Base-by-base conservation (phyloP, 2,329 filamentous ascomycete genomes). In the Botrytis fragariae region DNA sequence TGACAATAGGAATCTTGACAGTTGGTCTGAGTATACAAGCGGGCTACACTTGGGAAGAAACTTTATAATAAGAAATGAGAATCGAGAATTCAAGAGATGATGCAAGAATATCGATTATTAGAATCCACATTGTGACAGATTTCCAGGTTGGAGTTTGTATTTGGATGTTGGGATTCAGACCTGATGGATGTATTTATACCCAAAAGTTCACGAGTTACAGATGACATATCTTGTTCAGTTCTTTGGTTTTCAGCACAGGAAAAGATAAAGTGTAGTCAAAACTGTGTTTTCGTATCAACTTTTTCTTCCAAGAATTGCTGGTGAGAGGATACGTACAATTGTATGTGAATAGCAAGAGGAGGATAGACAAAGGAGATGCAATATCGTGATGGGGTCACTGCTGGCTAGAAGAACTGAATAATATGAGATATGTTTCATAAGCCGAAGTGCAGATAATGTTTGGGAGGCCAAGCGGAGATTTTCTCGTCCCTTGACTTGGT, bases 61-160 rank as follows among this genome's bases (percentile, higher is more conserved):
- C 16, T 3, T n/a, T n/a, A 16, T 51, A 16, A 51, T 51, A 0
- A 25, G 9, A 51, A 25, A 12, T 51, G 45, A 51, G 5, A 7
- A 25, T 0, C 25, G 45, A 2, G 45, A 14, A n/a, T 16, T 51
- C 12, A 16, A n/a, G 48, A n/a, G 5, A 16, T n/a, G 5, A 0
- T n/a, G 20, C 25, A 25, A n/a, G 16, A 14, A 5, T 16, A 51
- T 51, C 2, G 12, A 51, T n/a, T n/a, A 20, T 6, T 3, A 4
- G 10, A 7, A 12, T 51, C 12, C 25, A 51, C 25, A 51, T 16
- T 1, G 0, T n/a, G 4, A 0, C 1, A 3, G 2, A 51, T 16
- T 1, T n/a, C 10, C 0, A 14, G 0, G 0, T 16, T n/a, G 2
- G 48, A n/a, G 12, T 16, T 54, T 7, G 7, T n/a, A 1, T 54